Evolutionary conservation across 257 asterid genomes (phyloP).

Genomic region (Solanum pimpinellifolium): DNA sequence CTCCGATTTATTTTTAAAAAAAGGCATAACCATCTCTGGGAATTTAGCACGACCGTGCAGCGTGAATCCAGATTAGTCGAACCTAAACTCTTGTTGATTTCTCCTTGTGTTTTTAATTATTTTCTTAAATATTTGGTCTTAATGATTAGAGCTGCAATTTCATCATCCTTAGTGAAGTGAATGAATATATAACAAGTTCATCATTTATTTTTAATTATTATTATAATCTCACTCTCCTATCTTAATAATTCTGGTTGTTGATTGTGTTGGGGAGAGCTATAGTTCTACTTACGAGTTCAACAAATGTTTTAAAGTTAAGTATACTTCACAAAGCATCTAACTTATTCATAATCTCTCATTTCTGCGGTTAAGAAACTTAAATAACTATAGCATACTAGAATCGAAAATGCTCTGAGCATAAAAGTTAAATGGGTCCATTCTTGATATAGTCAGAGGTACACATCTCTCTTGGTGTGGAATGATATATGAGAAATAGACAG

Average conservation of each 20-base stretch:
- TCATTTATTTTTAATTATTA: not conserved
- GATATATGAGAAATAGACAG: not conserved
- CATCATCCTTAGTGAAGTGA: not conserved
- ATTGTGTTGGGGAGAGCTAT: not conserved
- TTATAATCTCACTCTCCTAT: not conserved
- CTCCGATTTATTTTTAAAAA: not conserved
- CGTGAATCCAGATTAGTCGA: not conserved
- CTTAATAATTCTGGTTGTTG: not conserved
- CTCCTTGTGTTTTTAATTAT: not conserved
- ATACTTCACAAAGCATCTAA: not conserved
- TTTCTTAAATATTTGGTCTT: not conserved
- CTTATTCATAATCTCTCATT: not conserved
- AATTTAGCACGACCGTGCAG: not conserved
- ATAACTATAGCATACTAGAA: not conserved
- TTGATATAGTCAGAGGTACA: not conserved
- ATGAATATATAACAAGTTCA: not conserved
- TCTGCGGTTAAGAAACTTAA: not conserved
- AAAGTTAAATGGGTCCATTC: not conserved
- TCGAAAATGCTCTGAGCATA: not conserved
- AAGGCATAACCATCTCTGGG: not conserved
- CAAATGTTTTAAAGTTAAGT: not conserved
- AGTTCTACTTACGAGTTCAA: not conserved
- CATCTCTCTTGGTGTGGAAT: not conserved
- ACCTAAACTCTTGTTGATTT: not conserved
- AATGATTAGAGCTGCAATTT: not conserved